A percentile compares a stretch with the other conserved stretches of the same genome.
phyloP scores from a whole-genome alignment of 1,284 basidiomycete genomes.

The Coniferiporia sulphurascens region DNA sequence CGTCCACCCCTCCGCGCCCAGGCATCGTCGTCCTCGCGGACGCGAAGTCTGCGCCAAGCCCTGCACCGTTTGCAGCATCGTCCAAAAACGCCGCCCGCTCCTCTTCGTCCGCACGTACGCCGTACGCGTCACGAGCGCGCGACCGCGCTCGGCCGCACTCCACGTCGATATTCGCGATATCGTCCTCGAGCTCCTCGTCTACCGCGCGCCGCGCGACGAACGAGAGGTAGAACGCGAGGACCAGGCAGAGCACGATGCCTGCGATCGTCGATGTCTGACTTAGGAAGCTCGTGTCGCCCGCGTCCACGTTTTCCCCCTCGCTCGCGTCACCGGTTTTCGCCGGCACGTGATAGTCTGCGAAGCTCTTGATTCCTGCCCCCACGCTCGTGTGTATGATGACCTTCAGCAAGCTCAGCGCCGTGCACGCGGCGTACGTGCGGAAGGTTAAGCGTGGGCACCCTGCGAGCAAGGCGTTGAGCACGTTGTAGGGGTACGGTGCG shows the following conservation, averaged over 20 bases:
- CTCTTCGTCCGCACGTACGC: conserved; percentile 7
- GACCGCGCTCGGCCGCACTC: conserved; percentile 5
- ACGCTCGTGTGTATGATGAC: conserved; percentile 82
- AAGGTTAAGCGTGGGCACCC: conserved; percentile 81
- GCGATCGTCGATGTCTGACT: conserved; percentile 62
- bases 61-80: background rate
- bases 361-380: conserved; percentile 79
- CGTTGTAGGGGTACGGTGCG: conserved; percentile 82
- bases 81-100: conserved; percentile 5
- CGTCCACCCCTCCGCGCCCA: background rate
- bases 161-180: conserved; percentile 29
- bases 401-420: conserved; percentile 79
- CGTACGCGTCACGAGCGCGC: background rate
- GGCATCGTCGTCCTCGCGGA: background rate
- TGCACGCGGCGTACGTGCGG: conserved; percentile 74
- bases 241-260: conserved; percentile 70
- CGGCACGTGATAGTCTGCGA: conserved; percentile 58
- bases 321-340: conserved; percentile 23
- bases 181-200: conserved; percentile 68
- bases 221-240: conserved; percentile 75
- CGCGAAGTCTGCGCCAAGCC: conserved; percentile 30
- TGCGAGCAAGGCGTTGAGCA: conserved; percentile 86
- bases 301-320: conserved; percentile 33
- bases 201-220: conserved; percentile 77
- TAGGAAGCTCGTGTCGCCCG: conserved; percentile 38